Base-by-base conservation (phyloP, 495 filamentous ascomycete species). In the Neurospora hispaniola region DNA sequence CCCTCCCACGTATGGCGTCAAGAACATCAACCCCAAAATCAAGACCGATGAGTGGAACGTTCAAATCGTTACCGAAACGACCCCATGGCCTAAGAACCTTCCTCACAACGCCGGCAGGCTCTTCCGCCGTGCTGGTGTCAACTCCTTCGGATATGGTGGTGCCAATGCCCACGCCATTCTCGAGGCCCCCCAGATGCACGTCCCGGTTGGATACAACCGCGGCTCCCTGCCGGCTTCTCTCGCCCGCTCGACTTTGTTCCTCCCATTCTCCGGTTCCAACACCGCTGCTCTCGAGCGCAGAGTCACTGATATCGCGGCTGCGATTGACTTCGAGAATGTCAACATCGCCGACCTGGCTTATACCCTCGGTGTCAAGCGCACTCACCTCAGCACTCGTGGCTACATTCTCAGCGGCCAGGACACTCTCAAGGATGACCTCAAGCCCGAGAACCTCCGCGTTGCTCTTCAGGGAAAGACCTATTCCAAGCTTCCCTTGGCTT, bases 131-230 rank as follows among this genome's bases (percentile, higher is more conserved):
- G 79, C 81, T 1, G 85, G 83, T 4, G 79, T 90, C 16, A 90
- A 88, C 71, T 87, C 82, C 14, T 90, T 87, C 70, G 89, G 89
- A 0, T 89, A 84, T 74, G 89, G 89, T 9, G 89, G 89, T 5
- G 78, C 86, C 16, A 90, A 90, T 75, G 82, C 83, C 0, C 88
- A 91, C 73, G 82, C 80, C 6, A 82, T 91, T 42, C 14, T 91
- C 1, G 88, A 91, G 43, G 81, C 80, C 42, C 78, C 74, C 20
- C 59, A 73, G 14, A 39, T 48, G 7, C 41, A 23, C 5, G 5
- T 16, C 16, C 59, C 44, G 35, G 27, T 40, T 10, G 73, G 73
- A 6, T 42, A 66, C 41, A 31, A 72, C 38, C 20, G 66, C 38
- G 27, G 69, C 46, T 72, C 40, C 0, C 42, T 54, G 69, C 31